Conservation (phyloP, 2,329 filamentous ascomycete species). For the Lecanicillium sp. region DNA sequence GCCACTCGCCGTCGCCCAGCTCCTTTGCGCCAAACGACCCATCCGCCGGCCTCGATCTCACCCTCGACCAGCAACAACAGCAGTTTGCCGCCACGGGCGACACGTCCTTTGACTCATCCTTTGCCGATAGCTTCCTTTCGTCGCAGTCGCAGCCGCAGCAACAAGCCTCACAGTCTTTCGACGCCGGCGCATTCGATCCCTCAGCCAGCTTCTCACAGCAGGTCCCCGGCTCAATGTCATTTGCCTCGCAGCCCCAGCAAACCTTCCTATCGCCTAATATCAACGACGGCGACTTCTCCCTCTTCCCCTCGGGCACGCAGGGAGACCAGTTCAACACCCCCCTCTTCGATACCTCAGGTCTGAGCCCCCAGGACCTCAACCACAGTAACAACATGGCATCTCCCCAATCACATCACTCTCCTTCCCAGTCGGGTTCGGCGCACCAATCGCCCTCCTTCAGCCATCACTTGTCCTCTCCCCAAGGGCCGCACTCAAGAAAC, state of each 20-base stretch:
- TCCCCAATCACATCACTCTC: conserved; percentile 47
- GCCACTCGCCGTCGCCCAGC: conserved; percentile 55
- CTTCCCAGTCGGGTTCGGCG: conserved; percentile 36
- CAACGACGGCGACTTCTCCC: conserved; percentile 51
- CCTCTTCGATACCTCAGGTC: conserved; percentile 44
- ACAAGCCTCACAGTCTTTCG: conserved; percentile 24
- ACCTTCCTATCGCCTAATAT: conserved; percentile 44
- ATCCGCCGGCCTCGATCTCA: conserved; percentile 49
- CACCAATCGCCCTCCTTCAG: conserved; percentile 52
- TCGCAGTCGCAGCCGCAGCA: conserved; percentile 23
- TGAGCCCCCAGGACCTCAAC: conserved; percentile 39
- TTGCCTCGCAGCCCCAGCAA: conserved; percentile 33
- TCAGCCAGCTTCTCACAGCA: conserved; percentile 38
- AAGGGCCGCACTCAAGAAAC: conserved; percentile 45
- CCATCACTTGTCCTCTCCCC: conserved; percentile 45
- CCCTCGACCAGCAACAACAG: conserved; percentile 40
- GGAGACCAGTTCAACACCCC: conserved; percentile 54
- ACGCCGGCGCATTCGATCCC: conserved; percentile 31
- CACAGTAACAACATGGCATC: conserved; percentile 48
- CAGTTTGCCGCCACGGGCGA: conserved; percentile 38
- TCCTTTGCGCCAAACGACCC: conserved; percentile 41
- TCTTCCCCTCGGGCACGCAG: conserved; percentile 50
- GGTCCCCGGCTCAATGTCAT: conserved; percentile 27
- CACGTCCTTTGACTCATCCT: conserved; percentile 39
- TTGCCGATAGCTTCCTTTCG: conserved; percentile 37